Evolutionary conservation across 73 alveolate genomes (phyloP).

Genomic region (Loxodes magnus): DNA sequence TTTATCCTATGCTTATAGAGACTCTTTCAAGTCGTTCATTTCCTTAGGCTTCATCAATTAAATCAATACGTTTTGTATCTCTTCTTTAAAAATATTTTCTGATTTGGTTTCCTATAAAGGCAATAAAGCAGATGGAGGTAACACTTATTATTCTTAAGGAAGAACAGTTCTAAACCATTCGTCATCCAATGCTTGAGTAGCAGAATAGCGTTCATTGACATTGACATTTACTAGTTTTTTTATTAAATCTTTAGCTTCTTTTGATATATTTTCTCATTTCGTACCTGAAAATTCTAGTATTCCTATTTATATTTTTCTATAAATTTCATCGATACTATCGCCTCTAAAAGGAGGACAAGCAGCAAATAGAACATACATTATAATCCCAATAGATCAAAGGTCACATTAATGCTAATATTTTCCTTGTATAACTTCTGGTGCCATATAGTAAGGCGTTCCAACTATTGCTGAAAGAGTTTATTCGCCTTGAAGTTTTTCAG

Average conservation of each 20-base stretch:
- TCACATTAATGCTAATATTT: slow-evolving; percentile 4
- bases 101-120: too few relatives aligned
- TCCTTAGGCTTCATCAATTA: too few relatives aligned
- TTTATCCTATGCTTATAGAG: too few relatives aligned
- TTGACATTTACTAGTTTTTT: slow-evolving; percentile 25
- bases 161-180: slow-evolving; percentile 27
- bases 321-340: slow-evolving; percentile 10
- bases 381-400: slow-evolving; percentile 22
- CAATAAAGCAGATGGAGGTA: too few relatives aligned
- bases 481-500: slow-evolving; percentile 22
- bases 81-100: too few relatives aligned
- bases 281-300: not conserved
- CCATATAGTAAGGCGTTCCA: slow-evolving; percentile 43
- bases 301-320: slow-evolving; percentile 14
- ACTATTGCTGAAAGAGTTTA: slow-evolving; percentile 8
- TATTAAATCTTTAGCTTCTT: slow-evolving; percentile 41
- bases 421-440: slow-evolving; percentile 41
- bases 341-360: slow-evolving; percentile 26
- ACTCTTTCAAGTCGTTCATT: too few relatives aligned
- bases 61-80: too few relatives aligned
- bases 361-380: slow-evolving; percentile 24
- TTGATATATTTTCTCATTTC: slow-evolving; percentile 34
- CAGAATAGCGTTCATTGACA: slow-evolving; percentile 35
- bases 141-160: not conserved
- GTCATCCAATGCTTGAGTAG: slow-evolving; percentile 32